Percentiles rank a stretch among this genome's conserved stretches.
Conservation (phyloP, 176 grass and related monocot genomes). For the Pharus latifolius region DNA sequence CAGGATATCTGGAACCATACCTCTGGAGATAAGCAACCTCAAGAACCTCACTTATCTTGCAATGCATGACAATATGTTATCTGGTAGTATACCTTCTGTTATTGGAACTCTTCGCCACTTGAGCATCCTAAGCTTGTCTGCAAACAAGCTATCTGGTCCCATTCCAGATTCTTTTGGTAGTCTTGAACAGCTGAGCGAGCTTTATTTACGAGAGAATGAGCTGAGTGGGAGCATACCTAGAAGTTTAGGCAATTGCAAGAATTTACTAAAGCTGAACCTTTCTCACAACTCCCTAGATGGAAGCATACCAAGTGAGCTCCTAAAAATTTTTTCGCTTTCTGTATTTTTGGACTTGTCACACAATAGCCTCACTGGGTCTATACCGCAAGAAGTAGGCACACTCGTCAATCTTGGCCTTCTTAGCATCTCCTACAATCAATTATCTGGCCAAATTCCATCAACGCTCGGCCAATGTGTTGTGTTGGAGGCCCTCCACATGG, state of each 20-base stretch:
- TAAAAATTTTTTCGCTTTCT: constrained; percentile 25
- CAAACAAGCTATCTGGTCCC: constrained; percentile 21
- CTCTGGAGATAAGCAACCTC: constrained; percentile 27
- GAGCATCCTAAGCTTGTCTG: constrained; percentile 7
- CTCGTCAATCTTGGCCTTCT: constrained; percentile 20
- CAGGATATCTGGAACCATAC: constrained; percentile 20
- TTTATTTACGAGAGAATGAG: constrained; percentile 25
- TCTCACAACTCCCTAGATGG: neutral
- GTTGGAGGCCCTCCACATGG: constrained; percentile 26
- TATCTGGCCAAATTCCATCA: constrained; percentile 26
- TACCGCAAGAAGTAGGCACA: constrained; percentile 26
- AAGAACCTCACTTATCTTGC: constrained; percentile 2
- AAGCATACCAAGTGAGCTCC: neutral
- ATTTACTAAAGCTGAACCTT: constrained; percentile 35
- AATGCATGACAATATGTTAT: constrained; percentile 35
- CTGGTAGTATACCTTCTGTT: constrained; percentile 26
- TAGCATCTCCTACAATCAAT: constrained; percentile 16
- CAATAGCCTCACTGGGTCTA: constrained; percentile 22
- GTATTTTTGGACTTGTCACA: constrained; percentile 31
- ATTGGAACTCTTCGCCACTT: constrained; percentile 27
- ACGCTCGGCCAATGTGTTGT: constrained; percentile 33
- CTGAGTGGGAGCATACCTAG: constrained; percentile 38
- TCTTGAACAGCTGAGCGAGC: constrained; percentile 19
- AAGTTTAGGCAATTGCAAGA: constrained; percentile 13
- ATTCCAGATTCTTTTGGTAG: constrained; percentile 31